Percentiles rank a stretch among this genome's conserved stretches.
These are phyloP conservation scores for Zygosaccharomyces pseudobailii DNA, from an alignment of 1,139 yeast genomes.

Conservation along the genomic window DNA sequence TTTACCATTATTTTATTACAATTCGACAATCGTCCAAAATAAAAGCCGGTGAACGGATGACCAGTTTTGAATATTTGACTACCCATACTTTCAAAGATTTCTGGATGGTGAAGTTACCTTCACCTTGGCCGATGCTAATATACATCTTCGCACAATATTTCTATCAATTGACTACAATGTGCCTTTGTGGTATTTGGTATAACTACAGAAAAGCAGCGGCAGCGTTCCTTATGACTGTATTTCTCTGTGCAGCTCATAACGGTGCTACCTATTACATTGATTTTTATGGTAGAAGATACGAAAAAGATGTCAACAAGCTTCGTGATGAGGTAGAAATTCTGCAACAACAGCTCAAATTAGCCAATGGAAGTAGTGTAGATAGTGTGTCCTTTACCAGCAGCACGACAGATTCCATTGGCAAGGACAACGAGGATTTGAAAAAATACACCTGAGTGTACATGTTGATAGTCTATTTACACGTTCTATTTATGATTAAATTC, in stretches of 20 bases:
- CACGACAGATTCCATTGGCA: slow-evolving; percentile 9
- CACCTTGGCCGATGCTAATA: slow-evolving; percentile 76
- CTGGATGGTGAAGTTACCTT: slow-evolving; percentile 86
- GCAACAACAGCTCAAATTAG: slow-evolving; percentile 35
- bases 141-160: slow-evolving; percentile 83
- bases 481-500: background rate
- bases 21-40: slow-evolving; percentile 74
- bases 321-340: slow-evolving; percentile 61
- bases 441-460: slow-evolving; percentile 3
- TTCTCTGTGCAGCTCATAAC: slow-evolving; percentile 75
- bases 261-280: slow-evolving; percentile 95
- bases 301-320: slow-evolving; percentile 75
- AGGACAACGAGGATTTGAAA: slow-evolving; percentile 8
- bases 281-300: slow-evolving; percentile 74
- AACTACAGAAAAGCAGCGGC: slow-evolving; percentile 63
- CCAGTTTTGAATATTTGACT: slow-evolving; percentile 82
- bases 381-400: slow-evolving; percentile 5
- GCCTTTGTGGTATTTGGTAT: slow-evolving; percentile 84
- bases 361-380: slow-evolving; percentile 2
- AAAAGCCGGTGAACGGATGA: slow-evolving; percentile 69
- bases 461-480: background rate
- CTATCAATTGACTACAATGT: slow-evolving; percentile 86
- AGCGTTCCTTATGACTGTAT: slow-evolving; percentile 62
- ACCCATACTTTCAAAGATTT: slow-evolving; percentile 56
- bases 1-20: slow-evolving; percentile 89